These are phyloP conservation scores for Candida buenavistaensis DNA, from an alignment of 1,139 yeast species.

Conservation along the genomic window DNA sequence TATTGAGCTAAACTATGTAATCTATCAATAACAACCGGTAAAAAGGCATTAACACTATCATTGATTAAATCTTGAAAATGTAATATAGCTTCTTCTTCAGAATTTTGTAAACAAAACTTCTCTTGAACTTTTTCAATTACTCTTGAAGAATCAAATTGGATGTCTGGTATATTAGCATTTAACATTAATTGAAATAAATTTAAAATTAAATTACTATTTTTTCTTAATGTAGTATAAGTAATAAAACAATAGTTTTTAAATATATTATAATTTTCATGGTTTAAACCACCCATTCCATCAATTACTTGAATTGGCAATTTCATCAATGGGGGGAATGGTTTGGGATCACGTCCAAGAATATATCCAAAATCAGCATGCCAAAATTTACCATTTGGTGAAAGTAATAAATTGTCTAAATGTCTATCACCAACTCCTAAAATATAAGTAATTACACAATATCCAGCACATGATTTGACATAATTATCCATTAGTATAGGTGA, in stretches of 20 bases:
- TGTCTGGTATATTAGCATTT: conserved; percentile 89
- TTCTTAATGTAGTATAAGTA: conserved; percentile 85
- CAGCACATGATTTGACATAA: conserved; percentile 94
- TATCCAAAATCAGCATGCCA: conserved; percentile 99
- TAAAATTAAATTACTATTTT: conserved; percentile 84
- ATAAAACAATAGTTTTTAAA: conserved; percentile 94
- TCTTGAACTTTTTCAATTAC: conserved; percentile 90
- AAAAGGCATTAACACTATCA: conserved; percentile 88
- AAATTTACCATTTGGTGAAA: conserved; percentile 76
- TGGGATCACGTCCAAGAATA: conserved; percentile 93
- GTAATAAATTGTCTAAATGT: conserved; percentile 83
- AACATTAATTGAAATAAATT: conserved; percentile 93
- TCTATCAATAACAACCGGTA: conserved; percentile 94
- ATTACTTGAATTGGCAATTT: conserved; percentile 94
- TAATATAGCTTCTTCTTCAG: conserved; percentile 91
- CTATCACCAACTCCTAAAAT: conserved; percentile 95
- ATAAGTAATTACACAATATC: conserved; percentile 95
- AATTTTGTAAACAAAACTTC: conserved; percentile 88
- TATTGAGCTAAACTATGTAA: conserved; percentile 95
- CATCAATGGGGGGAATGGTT: conserved; percentile 98
- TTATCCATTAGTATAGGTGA: conserved; percentile 82
- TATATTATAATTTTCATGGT: conserved; percentile 78
- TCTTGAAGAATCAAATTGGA: conserved; percentile 69
- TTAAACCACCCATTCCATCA: conserved; percentile 96
- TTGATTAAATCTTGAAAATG: conserved; percentile 93